A percentile compares a stretch with the other conserved stretches of the same genome.
These are phyloP conservation scores for Colletotrichum camelliae DNA, from an alignment of 2,329 filamentous ascomycete species.

Conservation along the genomic window DNA sequence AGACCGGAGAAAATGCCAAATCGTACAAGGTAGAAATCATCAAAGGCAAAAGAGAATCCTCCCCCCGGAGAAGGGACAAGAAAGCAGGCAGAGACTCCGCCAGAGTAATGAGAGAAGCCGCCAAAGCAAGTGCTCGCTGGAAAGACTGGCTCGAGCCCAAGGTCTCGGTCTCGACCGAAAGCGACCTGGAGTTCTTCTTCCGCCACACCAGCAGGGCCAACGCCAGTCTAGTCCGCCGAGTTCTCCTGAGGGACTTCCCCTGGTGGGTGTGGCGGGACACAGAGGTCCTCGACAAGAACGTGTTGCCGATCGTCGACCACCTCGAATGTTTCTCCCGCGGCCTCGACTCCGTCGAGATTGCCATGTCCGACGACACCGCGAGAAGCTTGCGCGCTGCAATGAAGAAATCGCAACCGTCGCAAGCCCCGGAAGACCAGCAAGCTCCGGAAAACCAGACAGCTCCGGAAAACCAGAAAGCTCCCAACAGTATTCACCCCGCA, in stretches of 20 bases:
- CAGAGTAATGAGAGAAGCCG: not conserved
- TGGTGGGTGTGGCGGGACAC: not conserved
- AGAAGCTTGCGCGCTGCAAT: not conserved
- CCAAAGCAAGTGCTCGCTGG: not conserved
- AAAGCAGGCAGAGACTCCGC: not conserved
- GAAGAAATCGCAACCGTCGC: not conserved
- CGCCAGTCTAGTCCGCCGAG: not conserved
- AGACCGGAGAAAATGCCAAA: not conserved
- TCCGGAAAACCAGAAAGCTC: not conserved
- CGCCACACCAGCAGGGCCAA: not conserved
- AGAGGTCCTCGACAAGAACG: not conserved
- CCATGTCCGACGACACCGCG: not conserved
- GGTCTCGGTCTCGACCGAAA: not conserved
- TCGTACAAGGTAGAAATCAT: not conserved
- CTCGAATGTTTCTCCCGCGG: not conserved
- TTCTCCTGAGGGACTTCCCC: not conserved
- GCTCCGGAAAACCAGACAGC: not conserved
- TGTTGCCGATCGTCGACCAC: not conserved
- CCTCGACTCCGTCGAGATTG: not conserved
- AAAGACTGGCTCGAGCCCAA: not conserved
- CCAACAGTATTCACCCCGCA: not conserved
- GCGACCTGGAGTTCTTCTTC: not conserved
- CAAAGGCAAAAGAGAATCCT: not conserved
- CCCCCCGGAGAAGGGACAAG: fast-evolving
- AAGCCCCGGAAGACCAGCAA: not conserved